Percentiles rank a stretch among this genome's conserved stretches.
phyloP scores from a whole-genome alignment of 2,329 filamentous ascomycete genomes.

The Emydomyces testavorans region DNA sequence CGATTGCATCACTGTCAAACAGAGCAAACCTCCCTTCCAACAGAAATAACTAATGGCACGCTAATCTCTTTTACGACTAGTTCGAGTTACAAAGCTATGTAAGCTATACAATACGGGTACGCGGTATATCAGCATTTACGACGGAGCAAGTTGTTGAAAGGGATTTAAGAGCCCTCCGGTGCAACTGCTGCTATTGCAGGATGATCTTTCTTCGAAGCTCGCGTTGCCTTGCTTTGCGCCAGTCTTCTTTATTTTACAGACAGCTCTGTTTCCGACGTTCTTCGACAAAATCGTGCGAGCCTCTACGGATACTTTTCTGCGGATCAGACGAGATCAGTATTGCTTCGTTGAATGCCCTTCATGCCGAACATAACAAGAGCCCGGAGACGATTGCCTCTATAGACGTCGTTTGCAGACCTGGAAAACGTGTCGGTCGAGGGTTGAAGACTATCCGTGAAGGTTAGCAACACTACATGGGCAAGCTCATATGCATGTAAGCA shows the following conservation, averaged over 20 bases:
- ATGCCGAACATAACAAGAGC: conserved; percentile 45
- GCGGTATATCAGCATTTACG: too few relatives aligned
- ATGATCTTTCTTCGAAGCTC: conserved; percentile 1
- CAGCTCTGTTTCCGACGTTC: conserved; percentile 16
- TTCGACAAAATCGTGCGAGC: conserved; percentile 34
- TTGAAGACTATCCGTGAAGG: conserved; percentile 57
- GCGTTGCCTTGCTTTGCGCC: not conserved
- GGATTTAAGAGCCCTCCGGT: not conserved
- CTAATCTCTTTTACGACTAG: not conserved
- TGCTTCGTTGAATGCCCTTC: conserved; percentile 58
- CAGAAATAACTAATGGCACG: too few relatives aligned
- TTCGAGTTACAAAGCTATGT: not conserved
- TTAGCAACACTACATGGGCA: conserved; percentile 23
- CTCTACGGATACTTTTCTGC: conserved; percentile 80
- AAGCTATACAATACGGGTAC: not conserved
- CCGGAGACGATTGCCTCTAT: conserved; percentile 57
- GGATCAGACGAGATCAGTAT: conserved; percentile 88
- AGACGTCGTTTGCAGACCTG: conserved; percentile 71
- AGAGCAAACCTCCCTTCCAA: conserved; percentile 3
- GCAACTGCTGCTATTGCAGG: not conserved
- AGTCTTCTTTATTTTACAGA: not conserved
- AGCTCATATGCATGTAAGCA: not conserved
- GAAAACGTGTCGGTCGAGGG: conserved; percentile 66
- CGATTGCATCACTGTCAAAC: conserved; percentile 7
- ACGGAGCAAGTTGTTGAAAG: too few relatives aligned